These are phyloP conservation scores for Knoxdaviesia proteae DNA, from an alignment of 2,329 filamentous ascomycete species.

Conservation along the genomic window DNA sequence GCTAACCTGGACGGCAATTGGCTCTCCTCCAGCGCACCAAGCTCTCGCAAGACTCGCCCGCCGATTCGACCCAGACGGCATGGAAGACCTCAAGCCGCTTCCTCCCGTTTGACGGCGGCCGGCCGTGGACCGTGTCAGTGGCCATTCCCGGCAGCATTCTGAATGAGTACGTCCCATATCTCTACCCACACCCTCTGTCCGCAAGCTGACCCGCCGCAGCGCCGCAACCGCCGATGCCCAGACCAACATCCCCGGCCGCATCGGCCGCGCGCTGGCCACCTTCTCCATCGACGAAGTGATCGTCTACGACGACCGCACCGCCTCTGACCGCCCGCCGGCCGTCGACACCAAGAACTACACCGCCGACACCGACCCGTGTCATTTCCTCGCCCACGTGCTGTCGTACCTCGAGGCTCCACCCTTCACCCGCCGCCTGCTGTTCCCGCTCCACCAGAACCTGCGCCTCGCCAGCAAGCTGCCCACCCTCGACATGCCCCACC, in stretches of 20 bases:
- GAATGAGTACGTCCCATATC: constrained; percentile 33
- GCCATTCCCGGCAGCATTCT: constrained; percentile 63
- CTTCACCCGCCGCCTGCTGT: constrained; percentile 55
- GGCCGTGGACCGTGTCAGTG: constrained; percentile 55
- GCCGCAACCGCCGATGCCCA: constrained; percentile 55
- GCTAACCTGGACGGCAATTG: not conserved
- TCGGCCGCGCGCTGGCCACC: constrained; percentile 63
- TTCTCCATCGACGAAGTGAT: constrained; percentile 74
- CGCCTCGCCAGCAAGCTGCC: constrained; percentile 52
- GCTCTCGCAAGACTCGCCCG: constrained; percentile 18
- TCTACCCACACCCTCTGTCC: not conserved
- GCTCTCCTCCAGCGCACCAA: constrained; percentile 25
- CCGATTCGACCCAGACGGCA: constrained; percentile 26
- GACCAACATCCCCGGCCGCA: constrained; percentile 49
- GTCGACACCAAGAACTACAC: constrained; percentile 37
- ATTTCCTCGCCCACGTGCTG: constrained; percentile 62
- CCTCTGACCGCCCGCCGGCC: constrained; percentile 20
- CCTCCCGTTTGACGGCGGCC: constrained; percentile 35
- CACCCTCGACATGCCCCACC: constrained; percentile 68
- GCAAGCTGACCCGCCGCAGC: constrained; percentile 18
- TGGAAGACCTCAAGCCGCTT: constrained; percentile 48
- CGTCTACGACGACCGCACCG: constrained; percentile 51
- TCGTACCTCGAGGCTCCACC: constrained; percentile 71
- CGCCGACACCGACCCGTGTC: constrained; percentile 52
- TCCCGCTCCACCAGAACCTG: constrained; percentile 62